Percentiles rank a stretch among this genome's conserved stretches.
phyloP scores from a whole-genome alignment of 495 filamentous ascomycete genomes.

The Neurospora sp. region DNA sequence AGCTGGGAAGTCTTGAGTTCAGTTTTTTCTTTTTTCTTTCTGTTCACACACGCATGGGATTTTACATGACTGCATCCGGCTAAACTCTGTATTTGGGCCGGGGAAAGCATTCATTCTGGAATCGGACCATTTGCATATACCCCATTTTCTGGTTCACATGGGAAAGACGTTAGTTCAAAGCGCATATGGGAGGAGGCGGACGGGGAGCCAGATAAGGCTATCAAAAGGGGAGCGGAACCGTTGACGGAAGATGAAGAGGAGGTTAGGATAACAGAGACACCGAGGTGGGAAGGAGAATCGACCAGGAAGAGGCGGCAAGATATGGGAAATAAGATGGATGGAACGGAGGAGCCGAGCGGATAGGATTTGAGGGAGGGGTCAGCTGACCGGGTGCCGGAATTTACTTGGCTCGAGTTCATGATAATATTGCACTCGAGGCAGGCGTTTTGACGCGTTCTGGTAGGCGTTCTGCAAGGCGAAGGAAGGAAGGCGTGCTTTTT shows the following conservation, averaged over 20 bases:
- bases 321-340: not conserved
- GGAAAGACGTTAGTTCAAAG: not conserved
- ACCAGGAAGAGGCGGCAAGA: not conserved
- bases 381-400: not conserved
- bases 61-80: slow-evolving; percentile 1
- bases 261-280: not conserved
- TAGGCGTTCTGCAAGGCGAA: not conserved
- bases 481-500: not conserved
- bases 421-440: not conserved
- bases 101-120: slow-evolving; percentile 5
- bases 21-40: not conserved
- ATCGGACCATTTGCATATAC: slow-evolving; percentile 13
- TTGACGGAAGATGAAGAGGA: not conserved
- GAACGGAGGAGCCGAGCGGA: not conserved
- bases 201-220: not conserved
- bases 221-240: not conserved
- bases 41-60: not conserved
- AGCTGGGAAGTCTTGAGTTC: not conserved
- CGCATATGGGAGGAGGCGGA: not conserved
- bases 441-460: not conserved
- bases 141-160: slow-evolving; percentile 6
- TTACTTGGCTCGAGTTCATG: not conserved
- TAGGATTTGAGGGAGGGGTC: not conserved
- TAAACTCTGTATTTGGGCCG: slow-evolving; percentile 2
- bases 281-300: not conserved